Evolutionary conservation across 192 early-diverging fungal species (phyloP).

Genomic region (Entophlyctis luteolus): DNA sequence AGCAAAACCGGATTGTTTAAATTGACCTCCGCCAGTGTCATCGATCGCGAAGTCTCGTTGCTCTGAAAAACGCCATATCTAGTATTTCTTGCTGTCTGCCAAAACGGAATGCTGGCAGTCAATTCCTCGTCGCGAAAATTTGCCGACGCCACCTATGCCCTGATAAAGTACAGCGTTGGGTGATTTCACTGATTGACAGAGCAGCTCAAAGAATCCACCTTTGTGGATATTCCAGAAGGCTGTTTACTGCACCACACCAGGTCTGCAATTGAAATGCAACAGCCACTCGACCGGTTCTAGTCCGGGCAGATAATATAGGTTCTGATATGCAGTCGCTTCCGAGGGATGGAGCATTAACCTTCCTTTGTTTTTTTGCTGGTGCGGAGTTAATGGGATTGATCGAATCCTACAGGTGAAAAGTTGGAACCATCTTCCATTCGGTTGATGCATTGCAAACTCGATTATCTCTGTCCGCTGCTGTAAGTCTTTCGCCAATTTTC

Average conservation of each 20-base stretch:
- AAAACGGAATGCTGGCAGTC: no score
- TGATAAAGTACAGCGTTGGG: no score
- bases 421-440: constrained; percentile 32
- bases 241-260: constrained; percentile 20
- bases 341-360: constrained; percentile 9
- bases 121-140: no score
- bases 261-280: not conserved
- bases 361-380: constrained; percentile 31
- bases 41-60: no score
- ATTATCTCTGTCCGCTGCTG: constrained; percentile 30
- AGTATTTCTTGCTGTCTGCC: no score
- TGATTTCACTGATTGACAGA: no score
- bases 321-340: constrained; percentile 20
- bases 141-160: no score
- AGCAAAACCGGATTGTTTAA: no score
- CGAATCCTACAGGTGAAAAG: constrained; percentile 34
- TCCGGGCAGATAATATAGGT: constrained; percentile 30
- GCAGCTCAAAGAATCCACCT: no score
- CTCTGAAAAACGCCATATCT: no score
- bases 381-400: constrained; percentile 30
- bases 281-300: constrained; percentile 1
- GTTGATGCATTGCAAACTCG: constrained; percentile 30
- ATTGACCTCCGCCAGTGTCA: no score
- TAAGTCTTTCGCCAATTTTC: constrained; percentile 34
- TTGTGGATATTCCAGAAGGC: constrained; percentile 15